Conservation (phyloP, 1,139 yeast genomes). For the Pneumocystis jirovecii region DNA sequence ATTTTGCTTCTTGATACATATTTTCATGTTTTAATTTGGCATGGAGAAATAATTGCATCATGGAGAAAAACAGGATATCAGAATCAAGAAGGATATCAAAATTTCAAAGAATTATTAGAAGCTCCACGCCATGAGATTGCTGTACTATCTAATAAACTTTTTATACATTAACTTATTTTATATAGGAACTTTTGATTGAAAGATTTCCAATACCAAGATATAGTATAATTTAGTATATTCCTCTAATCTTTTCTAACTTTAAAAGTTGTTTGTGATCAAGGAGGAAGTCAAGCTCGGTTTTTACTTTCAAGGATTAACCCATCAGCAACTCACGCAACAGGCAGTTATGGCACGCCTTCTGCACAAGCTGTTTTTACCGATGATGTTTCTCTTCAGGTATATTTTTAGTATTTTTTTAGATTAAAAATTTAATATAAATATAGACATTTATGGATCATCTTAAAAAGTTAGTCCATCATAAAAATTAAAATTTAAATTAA, state of each 20-base stretch:
- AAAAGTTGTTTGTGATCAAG: slow-evolving; percentile 73
- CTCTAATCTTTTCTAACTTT: not conserved
- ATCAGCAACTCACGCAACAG: slow-evolving; percentile 56
- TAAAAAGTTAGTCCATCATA: slow-evolving; percentile 12
- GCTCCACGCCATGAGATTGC: slow-evolving; percentile 91
- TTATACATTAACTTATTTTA: not conserved
- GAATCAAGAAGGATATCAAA: slow-evolving; percentile 76
- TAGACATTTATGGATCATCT: slow-evolving; percentile 74
- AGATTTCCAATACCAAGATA: slow-evolving; percentile 95
- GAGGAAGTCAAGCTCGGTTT: slow-evolving; percentile 97
- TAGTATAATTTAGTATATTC: slow-evolving; percentile 19
- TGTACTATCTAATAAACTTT: not conserved
- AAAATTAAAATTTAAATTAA: not conserved
- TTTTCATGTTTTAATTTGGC: slow-evolving; percentile 89
- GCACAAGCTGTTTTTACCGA: slow-evolving; percentile 77
- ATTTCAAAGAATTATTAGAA: slow-evolving; percentile 70
- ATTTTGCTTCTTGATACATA: slow-evolving; percentile 83
- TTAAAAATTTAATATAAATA: not conserved
- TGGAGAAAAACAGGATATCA: slow-evolving; percentile 96
- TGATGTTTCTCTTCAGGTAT: slow-evolving; percentile 82
- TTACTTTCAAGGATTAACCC: slow-evolving; percentile 88
- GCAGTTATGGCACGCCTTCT: slow-evolving; percentile 35
- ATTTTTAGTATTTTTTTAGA: slow-evolving; percentile 58
- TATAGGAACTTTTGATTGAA: slow-evolving; percentile 56
- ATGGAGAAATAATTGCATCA: slow-evolving; percentile 85